Evolutionary conservation across 2,329 filamentous ascomycete species (phyloP), one percentile per base, ranked within the genome.

Genomic region (Thyridium curvatum): DNA sequence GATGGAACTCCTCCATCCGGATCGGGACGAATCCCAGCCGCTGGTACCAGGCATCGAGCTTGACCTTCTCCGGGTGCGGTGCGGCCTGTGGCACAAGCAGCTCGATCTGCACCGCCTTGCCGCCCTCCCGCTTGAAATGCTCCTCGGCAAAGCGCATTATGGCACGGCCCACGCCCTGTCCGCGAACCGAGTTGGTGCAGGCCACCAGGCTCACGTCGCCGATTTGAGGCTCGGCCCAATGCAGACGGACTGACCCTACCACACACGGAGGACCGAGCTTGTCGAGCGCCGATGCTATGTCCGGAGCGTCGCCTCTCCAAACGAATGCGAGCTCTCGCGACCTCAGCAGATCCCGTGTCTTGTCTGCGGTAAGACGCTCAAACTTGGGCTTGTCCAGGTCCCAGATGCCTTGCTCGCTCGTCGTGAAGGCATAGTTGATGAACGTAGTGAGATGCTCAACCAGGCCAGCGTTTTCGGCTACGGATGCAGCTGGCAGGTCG

Each of bases 201-300:
- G 49, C 52, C 3, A 59, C 39, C 46, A 58, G 49, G n/a, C 56
- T 54, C 18, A 56, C 44, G 40, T 55, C 50, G 18, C 44, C 52
- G 3, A 38, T 45, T 12, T 37, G 40, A 4, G 35, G 37, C 6
- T 40, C 18, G 4, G 48, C 28, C 21, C 40, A 42, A 28, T 46
- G 46, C 32, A 57, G 43, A 17, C 40, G 44, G 8, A 57, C 47
- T 41, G 52, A 57, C 21, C 54, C 55, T 31, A 55, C 26, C 30
- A 47, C 36, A 13, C 37, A 12, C 10, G 31, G 17, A 5, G 38
- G 15, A 29, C n/a, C 31, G 4, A 4, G 16, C 4, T 16, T 32
- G 16, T 9, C 15, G n/a, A 6, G 32, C 16, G 15, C 10, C 13
- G 15, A 12, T 12, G 18, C 30, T 21, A 26, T 26, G 21, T 26